These are phyloP conservation scores for Xylariomycetidae sp. DNA, from an alignment of 2,329 filamentous ascomycete species.

Conservation along the genomic window DNA sequence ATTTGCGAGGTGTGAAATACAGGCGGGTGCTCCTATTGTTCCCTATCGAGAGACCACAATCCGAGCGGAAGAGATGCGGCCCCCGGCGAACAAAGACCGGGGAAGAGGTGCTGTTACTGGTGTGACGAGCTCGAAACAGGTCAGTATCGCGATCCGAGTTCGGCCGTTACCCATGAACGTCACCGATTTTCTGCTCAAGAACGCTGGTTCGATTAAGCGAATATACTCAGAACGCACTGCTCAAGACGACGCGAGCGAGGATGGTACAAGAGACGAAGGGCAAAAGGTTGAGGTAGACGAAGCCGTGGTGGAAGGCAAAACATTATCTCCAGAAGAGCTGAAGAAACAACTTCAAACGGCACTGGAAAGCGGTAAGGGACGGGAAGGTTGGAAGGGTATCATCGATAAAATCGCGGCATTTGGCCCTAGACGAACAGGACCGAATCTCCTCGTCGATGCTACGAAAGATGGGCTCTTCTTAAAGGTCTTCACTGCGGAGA, in stretches of 20 bases:
- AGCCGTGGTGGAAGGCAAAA: constrained; percentile 54
- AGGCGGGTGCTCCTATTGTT: constrained; percentile 89
- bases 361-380: constrained; percentile 68
- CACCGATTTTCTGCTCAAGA: constrained; percentile 80
- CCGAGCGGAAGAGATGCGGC: constrained; percentile 83
- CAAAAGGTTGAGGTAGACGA: constrained; percentile 47
- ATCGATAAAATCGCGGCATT: constrained; percentile 85
- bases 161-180: constrained; percentile 72
- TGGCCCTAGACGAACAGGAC: constrained; percentile 77
- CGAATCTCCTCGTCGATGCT: constrained; percentile 83
- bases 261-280: constrained; percentile 30
- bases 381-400: constrained; percentile 71
- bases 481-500: constrained; percentile 55
- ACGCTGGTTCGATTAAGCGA: constrained; percentile 71
- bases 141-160: constrained; percentile 72
- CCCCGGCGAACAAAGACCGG: constrained; percentile 78
- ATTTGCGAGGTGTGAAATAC: constrained; percentile 91
- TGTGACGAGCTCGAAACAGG: constrained; percentile 78
- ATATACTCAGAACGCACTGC: constrained; percentile 68
- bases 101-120: constrained; percentile 76
- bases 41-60: constrained; percentile 94
- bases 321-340: constrained; percentile 71
- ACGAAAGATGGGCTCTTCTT: constrained; percentile 66
- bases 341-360: constrained; percentile 63
- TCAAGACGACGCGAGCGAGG: constrained; percentile 31